These are phyloP conservation scores for Ophiosphaerella narmari DNA, from an alignment of 2,329 filamentous ascomycete species.

Conservation along the genomic window DNA sequence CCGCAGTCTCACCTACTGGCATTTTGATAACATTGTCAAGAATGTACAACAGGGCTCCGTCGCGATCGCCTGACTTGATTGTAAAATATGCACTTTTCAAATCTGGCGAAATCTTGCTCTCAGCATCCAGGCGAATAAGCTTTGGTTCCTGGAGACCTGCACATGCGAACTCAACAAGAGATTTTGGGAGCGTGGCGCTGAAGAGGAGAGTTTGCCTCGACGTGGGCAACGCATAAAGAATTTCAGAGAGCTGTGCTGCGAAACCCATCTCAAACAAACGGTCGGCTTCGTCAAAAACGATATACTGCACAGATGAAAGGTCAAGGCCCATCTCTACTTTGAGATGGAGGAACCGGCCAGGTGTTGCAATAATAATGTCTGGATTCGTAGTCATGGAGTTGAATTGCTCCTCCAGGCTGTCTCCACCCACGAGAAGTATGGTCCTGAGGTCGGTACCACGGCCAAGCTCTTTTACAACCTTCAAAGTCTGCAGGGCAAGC, in stretches of 20 bases:
- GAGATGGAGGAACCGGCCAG: conserved; percentile 92
- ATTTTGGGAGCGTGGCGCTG: conserved; percentile 92
- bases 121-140: conserved; percentile 86
- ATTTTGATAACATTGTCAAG: conserved; percentile 92
- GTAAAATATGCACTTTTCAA: conserved; percentile 95
- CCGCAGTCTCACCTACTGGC: conserved; percentile 69
- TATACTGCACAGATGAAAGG: conserved; percentile 87
- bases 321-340: conserved; percentile 96
- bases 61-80: conserved; percentile 90
- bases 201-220: conserved; percentile 91
- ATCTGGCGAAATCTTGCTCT: conserved; percentile 94
- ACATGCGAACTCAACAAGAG: conserved; percentile 91
- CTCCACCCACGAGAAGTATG: conserved; percentile 91
- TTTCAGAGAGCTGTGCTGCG: conserved; percentile 88
- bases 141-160: conserved; percentile 92
- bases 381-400: conserved; percentile 90
- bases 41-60: conserved; percentile 86
- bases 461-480: conserved; percentile 93
- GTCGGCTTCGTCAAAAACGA: conserved; percentile 98
- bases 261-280: conserved; percentile 99
- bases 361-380: conserved; percentile 96
- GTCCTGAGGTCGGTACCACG: conserved; percentile 88
- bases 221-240: conserved; percentile 82
- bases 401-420: conserved; percentile 95
- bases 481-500: conserved; percentile 89